Evolutionary conservation across 148 eudicot species (phyloP), one percentile per base, ranked within the genome.

Genomic region (Cornus kousa): DNA sequence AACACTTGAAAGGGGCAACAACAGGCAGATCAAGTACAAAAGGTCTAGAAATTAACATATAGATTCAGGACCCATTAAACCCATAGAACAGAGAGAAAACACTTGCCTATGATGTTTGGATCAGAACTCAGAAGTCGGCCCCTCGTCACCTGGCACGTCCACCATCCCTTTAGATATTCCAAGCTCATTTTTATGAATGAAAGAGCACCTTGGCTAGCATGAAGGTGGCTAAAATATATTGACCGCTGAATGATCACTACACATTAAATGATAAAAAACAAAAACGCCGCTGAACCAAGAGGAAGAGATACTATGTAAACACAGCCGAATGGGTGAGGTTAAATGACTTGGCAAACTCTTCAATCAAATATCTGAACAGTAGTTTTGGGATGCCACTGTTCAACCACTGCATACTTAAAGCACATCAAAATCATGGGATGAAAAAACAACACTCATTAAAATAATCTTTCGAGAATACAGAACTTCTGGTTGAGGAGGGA

Each of bases 61-160:
- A 50, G 71, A 74, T 72, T 70, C 11, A 72, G 77, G 67, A 85
- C 75, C 67, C 78, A 75, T 16, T 46, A 76, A 70, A 79, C 70
- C 84, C 84, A 82, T 24, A 85, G 80, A 82, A 77, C 69, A 83
- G 80, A 83, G 74, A 77, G 71, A 37, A 72, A 77, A 78, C 86
- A 88, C 94, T 90, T 88, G 90, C 86, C 88, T 78, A 83, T 72
- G 82, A 77, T 71, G 85, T 74, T 73, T 48, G 46, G 68, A 64
- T 67, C 53, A 72, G 75, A 64, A 9, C 74, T 50, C 76, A 60
- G 81, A 43, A 43, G 48, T 43, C 48, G 37, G 48, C 80, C 65
- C 71, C 78, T 73, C 74, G 71, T 76, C 73, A 79, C 80, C 70
- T 33, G 68, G 84, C 87, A 79, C 10, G 81, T 40, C 78, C 82